A percentile compares a stretch with the other conserved stretches of the same genome.
Evolutionary conservation across 23 red algal genomes (phyloP).

Genomic region (Agarophyton chilense): DNA sequence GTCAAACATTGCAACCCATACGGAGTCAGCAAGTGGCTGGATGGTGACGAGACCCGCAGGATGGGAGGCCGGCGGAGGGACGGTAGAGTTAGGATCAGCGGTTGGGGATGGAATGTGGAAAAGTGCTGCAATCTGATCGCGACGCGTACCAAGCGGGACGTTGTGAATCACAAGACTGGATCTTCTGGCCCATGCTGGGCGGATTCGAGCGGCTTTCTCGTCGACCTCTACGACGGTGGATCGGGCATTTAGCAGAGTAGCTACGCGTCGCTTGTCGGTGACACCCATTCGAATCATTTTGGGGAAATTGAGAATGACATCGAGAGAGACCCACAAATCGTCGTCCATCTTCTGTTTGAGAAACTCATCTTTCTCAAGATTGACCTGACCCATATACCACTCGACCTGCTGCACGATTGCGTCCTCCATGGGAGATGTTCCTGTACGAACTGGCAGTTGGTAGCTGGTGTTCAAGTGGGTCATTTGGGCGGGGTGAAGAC

Average conservation of each 20-base stretch:
- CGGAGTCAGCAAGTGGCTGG: slow-evolving; percentile 18
- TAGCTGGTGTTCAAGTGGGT: slow-evolving; percentile 21
- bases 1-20: slow-evolving; percentile 63
- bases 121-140: slow-evolving; percentile 36
- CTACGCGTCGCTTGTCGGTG: slow-evolving; percentile 51
- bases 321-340: slow-evolving; percentile 76
- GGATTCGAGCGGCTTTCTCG: slow-evolving; percentile 39
- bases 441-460: slow-evolving; percentile 16
- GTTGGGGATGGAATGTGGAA: slow-evolving; percentile 36
- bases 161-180: slow-evolving; percentile 36
- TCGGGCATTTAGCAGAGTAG: slow-evolving; percentile 40
- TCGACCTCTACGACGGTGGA: slow-evolving; percentile 72
- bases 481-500: background rate
- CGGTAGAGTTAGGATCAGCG: slow-evolving; percentile 2
- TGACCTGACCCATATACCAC: slow-evolving; percentile 87
- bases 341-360: slow-evolving; percentile 84
- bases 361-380: slow-evolving; percentile 77
- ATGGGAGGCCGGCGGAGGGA: background rate
- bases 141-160: slow-evolving; percentile 30
- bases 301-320: slow-evolving; percentile 76
- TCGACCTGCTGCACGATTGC: slow-evolving; percentile 87
- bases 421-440: slow-evolving; percentile 56
- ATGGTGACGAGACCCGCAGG: slow-evolving; percentile 32
- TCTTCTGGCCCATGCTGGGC: slow-evolving; percentile 67
- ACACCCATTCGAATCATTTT: slow-evolving; percentile 84